Percentiles rank a stretch among this genome's conserved stretches.
Conservation (phyloP, 2,329 filamentous ascomycete species). For the Clonostachys sp. region DNA sequence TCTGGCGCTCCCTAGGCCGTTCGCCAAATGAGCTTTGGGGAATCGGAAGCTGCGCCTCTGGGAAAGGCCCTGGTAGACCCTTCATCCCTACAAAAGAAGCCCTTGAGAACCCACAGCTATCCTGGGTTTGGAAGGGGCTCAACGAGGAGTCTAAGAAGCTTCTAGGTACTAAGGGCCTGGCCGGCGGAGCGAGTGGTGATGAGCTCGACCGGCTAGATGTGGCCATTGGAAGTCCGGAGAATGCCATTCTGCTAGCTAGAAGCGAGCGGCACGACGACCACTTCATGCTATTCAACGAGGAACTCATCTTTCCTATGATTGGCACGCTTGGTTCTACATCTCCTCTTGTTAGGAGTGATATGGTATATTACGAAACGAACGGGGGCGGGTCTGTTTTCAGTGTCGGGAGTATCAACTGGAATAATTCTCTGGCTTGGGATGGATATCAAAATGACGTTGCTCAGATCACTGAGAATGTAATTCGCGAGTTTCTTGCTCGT, state of each 20-base stretch:
- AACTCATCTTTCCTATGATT: constrained; percentile 13
- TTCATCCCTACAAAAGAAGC: constrained; percentile 3
- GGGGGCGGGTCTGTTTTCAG: constrained; percentile 15
- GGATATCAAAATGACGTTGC: constrained; percentile 16
- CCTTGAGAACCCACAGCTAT: constrained; percentile 6
- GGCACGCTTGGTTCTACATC: constrained; percentile 11
- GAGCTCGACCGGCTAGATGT: constrained; percentile 27
- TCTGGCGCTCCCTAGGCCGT: constrained; percentile 22
- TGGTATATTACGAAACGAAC: constrained; percentile 13
- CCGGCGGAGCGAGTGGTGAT: constrained; percentile 22
- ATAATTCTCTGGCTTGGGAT: constrained; percentile 12
- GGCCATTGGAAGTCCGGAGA: constrained; percentile 17
- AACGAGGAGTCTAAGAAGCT: constrained; percentile 5
- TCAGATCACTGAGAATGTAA: constrained; percentile 13
- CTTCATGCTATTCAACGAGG: constrained; percentile 15
- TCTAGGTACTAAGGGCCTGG: constrained; percentile 16
- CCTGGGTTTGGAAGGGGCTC: constrained; percentile 11
- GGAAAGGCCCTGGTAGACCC: constrained; percentile 17
- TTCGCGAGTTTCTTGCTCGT: constrained; percentile 7
- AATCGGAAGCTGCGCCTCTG: constrained; percentile 19
- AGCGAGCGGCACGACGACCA: constrained; percentile 10
- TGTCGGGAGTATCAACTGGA: constrained; percentile 20
- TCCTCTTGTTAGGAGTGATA: constrained; percentile 11
- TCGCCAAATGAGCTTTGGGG: constrained; percentile 21
- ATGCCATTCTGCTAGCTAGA: constrained; percentile 17